Base-by-base conservation (phyloP, 768 basidiomycete genomes). In the Agaricus subrufescens region DNA sequence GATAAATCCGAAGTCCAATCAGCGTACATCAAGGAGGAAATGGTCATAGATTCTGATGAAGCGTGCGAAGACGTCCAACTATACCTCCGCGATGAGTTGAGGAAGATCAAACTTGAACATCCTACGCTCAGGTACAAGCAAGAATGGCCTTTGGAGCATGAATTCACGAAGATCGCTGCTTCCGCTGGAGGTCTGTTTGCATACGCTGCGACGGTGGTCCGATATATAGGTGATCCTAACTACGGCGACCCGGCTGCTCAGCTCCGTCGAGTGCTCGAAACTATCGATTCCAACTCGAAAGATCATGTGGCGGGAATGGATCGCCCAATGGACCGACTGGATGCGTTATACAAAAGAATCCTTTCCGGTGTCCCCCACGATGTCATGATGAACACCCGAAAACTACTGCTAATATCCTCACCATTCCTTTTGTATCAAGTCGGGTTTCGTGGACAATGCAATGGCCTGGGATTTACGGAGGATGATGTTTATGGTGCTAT, bases 181-280 rank as follows among this genome's bases (percentile, higher is more conserved):
- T 64, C 60, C 23, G 60, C 68, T 3, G 61, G 58, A 3, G 65
- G 67, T 6, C 61, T 61, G 43, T 69, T 68, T 44, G 63, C 69
- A 31, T 68, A 67, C 30, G 63, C 60, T 2, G 19, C 19, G 19
- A 19, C 19, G 19, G 19, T 19, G 19, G 19, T 19, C 19, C 19
- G 19, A 19, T 19, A 19, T 19, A 19, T 19, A 19, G 19, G 19
- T 19, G 19, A 19, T 19, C 19, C 19, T 19, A 19, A 19, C 6
- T 34, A 34, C n/a, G 29, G 47, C 4, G 37, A 56, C 11, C 54
- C 58, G 1, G 34, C 38, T 2, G 12, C 12, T 25, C 43, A 59
- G 48, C 6, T 43, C 43, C n/a, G 55, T 42, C 8, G n/a, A 31
- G 14, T 49, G 12, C 29, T 49, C 14, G 30, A 19, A 8, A 31